Percentiles rank a stretch among this genome's conserved stretches.
phyloP scores from a whole-genome alignment of 768 basidiomycete species.

The Gelatoporia subvermispora region DNA sequence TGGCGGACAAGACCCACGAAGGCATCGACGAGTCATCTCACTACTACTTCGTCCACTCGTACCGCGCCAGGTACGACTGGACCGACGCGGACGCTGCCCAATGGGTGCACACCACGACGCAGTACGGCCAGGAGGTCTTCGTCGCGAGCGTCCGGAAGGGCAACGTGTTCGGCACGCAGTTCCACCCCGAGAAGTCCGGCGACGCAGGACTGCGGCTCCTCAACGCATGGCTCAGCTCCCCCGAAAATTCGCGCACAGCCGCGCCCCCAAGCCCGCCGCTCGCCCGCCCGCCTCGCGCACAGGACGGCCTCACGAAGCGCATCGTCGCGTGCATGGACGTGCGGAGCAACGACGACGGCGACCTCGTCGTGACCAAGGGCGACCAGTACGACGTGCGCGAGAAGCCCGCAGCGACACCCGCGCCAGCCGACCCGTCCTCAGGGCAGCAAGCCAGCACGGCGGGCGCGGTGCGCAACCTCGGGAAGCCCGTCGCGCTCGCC shows the following conservation, averaged over 20 bases:
- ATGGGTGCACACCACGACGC: constrained; percentile 84
- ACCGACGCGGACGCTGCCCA: constrained; percentile 50
- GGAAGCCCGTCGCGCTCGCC: constrained; percentile 92
- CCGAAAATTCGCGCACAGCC: constrained; percentile 36
- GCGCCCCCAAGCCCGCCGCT: constrained; percentile 32
- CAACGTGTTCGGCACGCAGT: constrained; percentile 91
- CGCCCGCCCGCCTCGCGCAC: constrained; percentile 35
- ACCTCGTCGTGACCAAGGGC: constrained; percentile 98
- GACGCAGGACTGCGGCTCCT: constrained; percentile 78
- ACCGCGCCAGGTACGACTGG: constrained; percentile 72
- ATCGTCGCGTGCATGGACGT: constrained; percentile 98
- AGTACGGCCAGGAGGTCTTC: constrained; percentile 93
- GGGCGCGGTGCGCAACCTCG: constrained; percentile 90
- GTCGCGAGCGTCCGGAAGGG: constrained; percentile 76
- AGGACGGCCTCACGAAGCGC: constrained; percentile 81
- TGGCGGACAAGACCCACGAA: constrained; percentile 36
- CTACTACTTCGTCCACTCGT: constrained; percentile 99
- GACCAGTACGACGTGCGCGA: constrained; percentile 99
- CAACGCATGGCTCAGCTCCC: constrained; percentile 69
- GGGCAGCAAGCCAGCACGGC: constrained; percentile 40
- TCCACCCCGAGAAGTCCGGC: constrained; percentile 98
- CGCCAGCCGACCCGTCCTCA: constrained; percentile 12
- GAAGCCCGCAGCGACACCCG: constrained; percentile 34
- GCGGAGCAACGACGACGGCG: constrained; percentile 90
- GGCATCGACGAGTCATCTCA: constrained; percentile 50